These are phyloP conservation scores for Poteriospumella lacustris DNA, from an alignment of 108 stramenopile species.

Conservation along the genomic window DNA sequence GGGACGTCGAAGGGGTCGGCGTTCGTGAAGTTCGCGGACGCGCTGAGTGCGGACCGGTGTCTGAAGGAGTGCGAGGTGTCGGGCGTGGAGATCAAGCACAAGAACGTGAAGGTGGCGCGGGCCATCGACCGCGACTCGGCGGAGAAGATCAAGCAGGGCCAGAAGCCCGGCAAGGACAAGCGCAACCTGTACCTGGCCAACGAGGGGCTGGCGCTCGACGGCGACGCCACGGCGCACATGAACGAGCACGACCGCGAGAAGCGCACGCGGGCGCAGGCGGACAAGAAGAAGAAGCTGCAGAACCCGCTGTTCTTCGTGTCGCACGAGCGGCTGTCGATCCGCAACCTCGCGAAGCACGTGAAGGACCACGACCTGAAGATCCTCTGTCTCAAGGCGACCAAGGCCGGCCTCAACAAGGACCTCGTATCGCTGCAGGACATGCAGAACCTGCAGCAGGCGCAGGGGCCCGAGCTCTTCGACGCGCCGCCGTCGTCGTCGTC, in stretches of 20 bases:
- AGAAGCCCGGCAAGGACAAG: slow-evolving; percentile 67
- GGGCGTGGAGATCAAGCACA: too few relatives aligned
- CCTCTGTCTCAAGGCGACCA: slow-evolving; percentile 63
- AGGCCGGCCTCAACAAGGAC: slow-evolving; percentile 62
- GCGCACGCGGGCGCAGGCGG: slow-evolving; percentile 72
- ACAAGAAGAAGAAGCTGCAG: slow-evolving; percentile 83
- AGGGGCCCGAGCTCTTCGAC: too few relatives aligned
- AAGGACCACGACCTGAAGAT: slow-evolving; percentile 72
- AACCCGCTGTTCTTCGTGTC: slow-evolving; percentile 95
- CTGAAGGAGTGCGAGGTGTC: too few relatives aligned
- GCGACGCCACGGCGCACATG: slow-evolving; percentile 60
- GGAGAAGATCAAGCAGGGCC: slow-evolving; percentile 62
- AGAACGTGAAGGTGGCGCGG: slow-evolving; percentile 63
- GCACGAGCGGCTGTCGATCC: slow-evolving; percentile 73
- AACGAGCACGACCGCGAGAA: slow-evolving; percentile 78
- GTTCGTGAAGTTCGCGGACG: slow-evolving; percentile 71
- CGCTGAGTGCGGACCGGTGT: slow-evolving; percentile 28
- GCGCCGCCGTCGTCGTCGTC: too few relatives aligned
- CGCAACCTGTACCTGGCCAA: slow-evolving; percentile 86
- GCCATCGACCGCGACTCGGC: slow-evolving; percentile 73
- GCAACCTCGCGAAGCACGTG: slow-evolving; percentile 81
- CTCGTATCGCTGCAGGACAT: slow-evolving; percentile 70
- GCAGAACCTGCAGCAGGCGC: slow-evolving; percentile 46
- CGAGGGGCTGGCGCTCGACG: slow-evolving; percentile 78
- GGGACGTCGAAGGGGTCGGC: slow-evolving; percentile 69